Evolutionary conservation across 805 yeast species (phyloP).

Genomic region (Cyberlindnera veronae): DNA sequence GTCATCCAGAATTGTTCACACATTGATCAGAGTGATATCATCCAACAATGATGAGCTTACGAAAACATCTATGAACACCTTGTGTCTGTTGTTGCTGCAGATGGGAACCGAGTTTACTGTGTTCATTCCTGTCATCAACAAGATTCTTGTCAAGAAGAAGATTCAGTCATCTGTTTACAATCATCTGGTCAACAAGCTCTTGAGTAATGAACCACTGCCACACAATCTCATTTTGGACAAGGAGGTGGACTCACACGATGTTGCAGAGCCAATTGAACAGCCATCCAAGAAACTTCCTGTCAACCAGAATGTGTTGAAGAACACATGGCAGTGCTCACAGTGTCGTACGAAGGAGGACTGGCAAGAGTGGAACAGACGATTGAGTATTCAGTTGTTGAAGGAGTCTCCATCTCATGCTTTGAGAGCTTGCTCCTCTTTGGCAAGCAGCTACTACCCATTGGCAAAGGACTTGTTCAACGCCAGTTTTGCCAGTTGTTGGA

Average conservation of each 20-base stretch:
- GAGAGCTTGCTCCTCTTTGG: constrained; percentile 87
- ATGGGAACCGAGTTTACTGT: constrained; percentile 81
- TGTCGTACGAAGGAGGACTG: constrained; percentile 92
- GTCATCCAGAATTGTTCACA: constrained; percentile 88
- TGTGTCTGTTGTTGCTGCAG: constrained; percentile 74
- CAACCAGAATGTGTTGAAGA: constrained; percentile 59
- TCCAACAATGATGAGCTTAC: constrained; percentile 55
- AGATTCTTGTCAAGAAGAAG: constrained; percentile 56
- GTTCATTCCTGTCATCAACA: constrained; percentile 78
- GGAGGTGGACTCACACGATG: constrained; percentile 40
- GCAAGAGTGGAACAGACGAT: constrained; percentile 94
- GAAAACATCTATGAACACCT: constrained; percentile 67
- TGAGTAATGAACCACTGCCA: constrained; percentile 86
- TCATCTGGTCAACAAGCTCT: constrained; percentile 69
- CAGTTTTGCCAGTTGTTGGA: constrained; percentile 95
- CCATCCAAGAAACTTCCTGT: constrained; percentile 73
- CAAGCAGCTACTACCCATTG: constrained; percentile 80
- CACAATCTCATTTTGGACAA: constrained; percentile 67
- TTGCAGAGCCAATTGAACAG: constrained; percentile 53
- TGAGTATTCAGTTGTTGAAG: constrained; percentile 79
- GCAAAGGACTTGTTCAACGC: constrained; percentile 92
- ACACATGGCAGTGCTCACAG: constrained; percentile 90
- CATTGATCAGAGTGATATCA: constrained; percentile 66
- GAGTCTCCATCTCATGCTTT: constrained; percentile 94
- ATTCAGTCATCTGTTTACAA: constrained; percentile 76